phyloP scores from a whole-genome alignment of 2,329 filamentous ascomycete genomes.

The Trichophyton rubrum region DNA sequence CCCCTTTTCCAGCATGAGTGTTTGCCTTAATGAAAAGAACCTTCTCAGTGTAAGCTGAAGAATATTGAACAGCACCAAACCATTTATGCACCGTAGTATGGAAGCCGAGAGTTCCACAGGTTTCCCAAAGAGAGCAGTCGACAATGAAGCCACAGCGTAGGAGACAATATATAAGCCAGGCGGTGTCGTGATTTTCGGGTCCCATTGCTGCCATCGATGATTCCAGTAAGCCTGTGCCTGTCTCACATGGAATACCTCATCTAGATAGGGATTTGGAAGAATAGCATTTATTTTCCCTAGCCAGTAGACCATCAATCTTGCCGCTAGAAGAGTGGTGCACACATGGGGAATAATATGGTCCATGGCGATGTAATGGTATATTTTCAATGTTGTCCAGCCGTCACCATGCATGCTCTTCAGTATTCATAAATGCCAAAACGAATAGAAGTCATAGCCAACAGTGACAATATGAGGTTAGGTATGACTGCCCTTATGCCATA shows the following conservation, averaged over 20 bases:
- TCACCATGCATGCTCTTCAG: background rate
- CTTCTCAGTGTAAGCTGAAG: slow-evolving; percentile 43
- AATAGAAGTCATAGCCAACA: background rate
- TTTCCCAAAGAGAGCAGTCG: slow-evolving; percentile 17
- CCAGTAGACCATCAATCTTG: slow-evolving; percentile 24
- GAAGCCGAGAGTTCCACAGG: slow-evolving; percentile 24
- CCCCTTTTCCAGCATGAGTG: slow-evolving; percentile 1
- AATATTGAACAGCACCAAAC: slow-evolving; percentile 23
- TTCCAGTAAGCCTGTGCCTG: slow-evolving; percentile 81
- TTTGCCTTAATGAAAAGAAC: slow-evolving; percentile 37
- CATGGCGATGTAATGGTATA: background rate
- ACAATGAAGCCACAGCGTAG: slow-evolving; percentile 34
- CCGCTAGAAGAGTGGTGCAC: background rate
- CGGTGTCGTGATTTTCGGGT: slow-evolving; percentile 94
- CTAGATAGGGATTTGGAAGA: slow-evolving; percentile 48
- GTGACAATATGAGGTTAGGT: background rate
- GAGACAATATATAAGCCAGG: slow-evolving; percentile 58
- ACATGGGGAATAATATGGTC: background rate
- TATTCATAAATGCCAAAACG: background rate
- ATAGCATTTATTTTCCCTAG: slow-evolving; percentile 33
- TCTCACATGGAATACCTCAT: slow-evolving; percentile 55
- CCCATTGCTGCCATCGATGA: slow-evolving; percentile 66
- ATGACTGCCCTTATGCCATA: too few relatives aligned
- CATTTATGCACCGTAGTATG: slow-evolving; percentile 29
- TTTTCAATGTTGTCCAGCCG: background rate